phyloP scores from a whole-genome alignment of 169 alveolate genomes.

The Eimeria necatrix region DNA sequence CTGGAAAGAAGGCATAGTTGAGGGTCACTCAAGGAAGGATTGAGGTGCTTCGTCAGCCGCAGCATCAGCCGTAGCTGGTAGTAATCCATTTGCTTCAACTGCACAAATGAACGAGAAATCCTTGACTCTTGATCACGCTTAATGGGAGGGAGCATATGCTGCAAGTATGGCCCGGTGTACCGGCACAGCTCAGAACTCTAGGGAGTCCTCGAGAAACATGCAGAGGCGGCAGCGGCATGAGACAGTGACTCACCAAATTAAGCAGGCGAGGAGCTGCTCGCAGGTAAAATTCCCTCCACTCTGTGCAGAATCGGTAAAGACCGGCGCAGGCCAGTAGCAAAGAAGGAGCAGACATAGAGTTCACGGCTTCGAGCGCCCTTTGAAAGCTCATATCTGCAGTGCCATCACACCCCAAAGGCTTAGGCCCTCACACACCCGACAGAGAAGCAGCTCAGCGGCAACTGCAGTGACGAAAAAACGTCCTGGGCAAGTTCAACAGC shows the following conservation, averaged over 20 bases:
- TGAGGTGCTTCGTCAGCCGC: conserved; percentile 9
- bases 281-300: conserved; percentile 6
- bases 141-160: no score
- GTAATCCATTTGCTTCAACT: conserved; percentile 9
- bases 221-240: background rate
- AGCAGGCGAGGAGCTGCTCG: conserved; percentile 48
- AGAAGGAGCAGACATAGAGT: conserved; percentile 18
- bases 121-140: background rate
- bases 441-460: background rate
- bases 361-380: background rate
- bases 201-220: background rate
- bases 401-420: background rate
- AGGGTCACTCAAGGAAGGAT: conserved; percentile 12
- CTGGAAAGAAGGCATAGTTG: background rate
- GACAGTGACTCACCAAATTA: background rate
- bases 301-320: conserved; percentile 52
- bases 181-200: background rate
- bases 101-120: background rate
- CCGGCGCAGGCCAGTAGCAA: conserved; percentile 57
- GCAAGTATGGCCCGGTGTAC: background rate
- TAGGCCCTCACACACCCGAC: background rate
- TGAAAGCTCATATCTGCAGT: conserved; percentile 25
- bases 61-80: conserved; percentile 65
- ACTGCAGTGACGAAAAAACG: background rate
- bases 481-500: background rate